phyloP scores from a whole-genome alignment of 2,329 filamentous ascomycete genomes.

The Dothistroma pini region DNA sequence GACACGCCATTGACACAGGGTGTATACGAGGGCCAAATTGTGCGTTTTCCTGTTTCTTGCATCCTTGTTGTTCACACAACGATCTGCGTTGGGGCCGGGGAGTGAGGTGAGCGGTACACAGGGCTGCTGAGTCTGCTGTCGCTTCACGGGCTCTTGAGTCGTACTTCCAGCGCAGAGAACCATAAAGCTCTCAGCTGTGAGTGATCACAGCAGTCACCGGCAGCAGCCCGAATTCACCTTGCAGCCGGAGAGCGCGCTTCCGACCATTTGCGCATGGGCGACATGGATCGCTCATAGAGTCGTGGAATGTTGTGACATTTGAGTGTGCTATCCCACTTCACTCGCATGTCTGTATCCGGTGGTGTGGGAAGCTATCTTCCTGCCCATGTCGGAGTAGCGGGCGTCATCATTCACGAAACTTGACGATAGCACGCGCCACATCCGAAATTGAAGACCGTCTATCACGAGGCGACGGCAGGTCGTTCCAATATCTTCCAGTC shows the following conservation, averaged over 20 bases:
- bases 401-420: neutral
- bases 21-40: neutral
- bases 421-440: neutral
- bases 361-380: neutral
- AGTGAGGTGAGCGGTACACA: neutral
- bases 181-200: neutral
- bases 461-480: neutral
- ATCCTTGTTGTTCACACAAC: neutral
- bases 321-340: neutral
- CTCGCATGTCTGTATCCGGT: neutral
- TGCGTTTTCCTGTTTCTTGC: neutral
- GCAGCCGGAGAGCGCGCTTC: neutral
- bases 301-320: no score
- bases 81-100: neutral
- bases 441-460: neutral
- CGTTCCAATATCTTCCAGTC: neutral
- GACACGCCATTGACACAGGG: neutral
- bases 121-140: neutral
- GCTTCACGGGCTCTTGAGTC: neutral
- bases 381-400: neutral
- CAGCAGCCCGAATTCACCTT: neutral
- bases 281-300: no score
- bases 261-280: neutral
- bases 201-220: neutral
- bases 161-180: no score